phyloP scores from a whole-genome alignment of 192 early-diverging fungal species.

The Borealophlyctis nickersoniae region DNA sequence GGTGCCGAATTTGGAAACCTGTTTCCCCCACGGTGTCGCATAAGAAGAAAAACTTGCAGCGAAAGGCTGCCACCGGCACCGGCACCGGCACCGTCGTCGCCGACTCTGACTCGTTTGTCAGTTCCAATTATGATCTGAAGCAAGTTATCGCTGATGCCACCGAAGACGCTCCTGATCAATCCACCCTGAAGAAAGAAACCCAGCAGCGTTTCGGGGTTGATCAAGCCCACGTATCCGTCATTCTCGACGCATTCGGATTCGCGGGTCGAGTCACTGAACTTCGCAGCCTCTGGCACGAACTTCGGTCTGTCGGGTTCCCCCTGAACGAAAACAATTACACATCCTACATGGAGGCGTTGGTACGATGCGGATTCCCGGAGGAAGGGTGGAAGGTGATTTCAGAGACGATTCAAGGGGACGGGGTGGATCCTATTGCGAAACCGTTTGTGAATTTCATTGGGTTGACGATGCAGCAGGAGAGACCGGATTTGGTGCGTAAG shows the following conservation, averaged over 20 bases:
- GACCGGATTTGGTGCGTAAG: not conserved
- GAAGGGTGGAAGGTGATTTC: not conserved
- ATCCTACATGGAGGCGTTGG: slow-evolving; percentile 10
- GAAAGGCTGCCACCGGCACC: too few relatives aligned
- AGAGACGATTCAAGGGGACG: not conserved
- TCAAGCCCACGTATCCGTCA: not conserved
- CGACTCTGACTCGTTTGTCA: too few relatives aligned
- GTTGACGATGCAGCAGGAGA: not conserved
- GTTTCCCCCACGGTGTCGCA: too few relatives aligned
- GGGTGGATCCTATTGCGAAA: not conserved
- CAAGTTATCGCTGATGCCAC: too few relatives aligned
- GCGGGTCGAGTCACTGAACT: not conserved
- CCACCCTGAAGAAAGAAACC: not conserved
- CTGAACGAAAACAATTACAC: slow-evolving; percentile 18
- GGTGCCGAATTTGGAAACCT: too few relatives aligned
- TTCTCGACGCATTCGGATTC: slow-evolving; percentile 11
- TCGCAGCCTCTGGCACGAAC: not conserved
- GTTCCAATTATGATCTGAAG: too few relatives aligned
- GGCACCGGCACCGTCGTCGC: too few relatives aligned
- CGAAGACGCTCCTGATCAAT: too few relatives aligned
- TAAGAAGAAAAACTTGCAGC: too few relatives aligned
- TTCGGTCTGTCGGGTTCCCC: not conserved
- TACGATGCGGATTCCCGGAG: slow-evolving; percentile 8
- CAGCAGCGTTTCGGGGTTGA: not conserved
- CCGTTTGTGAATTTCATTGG: not conserved